These are phyloP conservation scores for Trametes gibbosa DNA, from an alignment of 768 basidiomycete species.

Conservation along the genomic window DNA sequence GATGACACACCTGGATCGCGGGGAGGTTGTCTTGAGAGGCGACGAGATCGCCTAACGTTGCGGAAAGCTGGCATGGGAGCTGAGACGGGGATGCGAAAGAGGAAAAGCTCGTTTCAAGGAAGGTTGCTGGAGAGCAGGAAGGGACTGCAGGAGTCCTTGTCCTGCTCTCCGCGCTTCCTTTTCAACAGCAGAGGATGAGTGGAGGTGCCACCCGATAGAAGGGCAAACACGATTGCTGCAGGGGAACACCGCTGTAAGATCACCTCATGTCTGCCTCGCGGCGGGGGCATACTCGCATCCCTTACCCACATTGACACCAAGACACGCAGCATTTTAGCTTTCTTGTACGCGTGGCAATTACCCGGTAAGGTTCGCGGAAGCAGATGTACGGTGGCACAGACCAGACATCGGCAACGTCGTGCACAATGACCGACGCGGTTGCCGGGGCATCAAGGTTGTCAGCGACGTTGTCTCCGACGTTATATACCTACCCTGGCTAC, in stretches of 20 bases:
- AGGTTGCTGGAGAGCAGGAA: constrained; percentile 11
- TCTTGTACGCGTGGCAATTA: constrained; percentile 12
- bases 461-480: background rate
- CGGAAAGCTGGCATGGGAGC: constrained; percentile 33
- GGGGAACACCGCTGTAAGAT: constrained; percentile 5
- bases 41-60: constrained; percentile 41
- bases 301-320: constrained; percentile 11
- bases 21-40: constrained; percentile 41
- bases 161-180: constrained; percentile 12
- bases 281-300: constrained; percentile 6
- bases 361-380: constrained; percentile 14
- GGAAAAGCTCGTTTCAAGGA: constrained; percentile 6
- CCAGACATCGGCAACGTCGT: background rate
- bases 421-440: background rate
- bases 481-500: constrained; percentile 12
- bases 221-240: constrained; percentile 14
- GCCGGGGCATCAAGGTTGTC: background rate
- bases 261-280: constrained; percentile 21
- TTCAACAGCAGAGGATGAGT: constrained; percentile 1
- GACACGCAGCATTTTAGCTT: constrained; percentile 12
- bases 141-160: constrained; percentile 5
- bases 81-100: background rate
- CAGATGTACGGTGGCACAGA: background rate
- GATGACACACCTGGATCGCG: constrained; percentile 31
- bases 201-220: constrained; percentile 17